Evolutionary conservation across 345 rosid genomes (phyloP).

Genomic region (Draba incana): DNA sequence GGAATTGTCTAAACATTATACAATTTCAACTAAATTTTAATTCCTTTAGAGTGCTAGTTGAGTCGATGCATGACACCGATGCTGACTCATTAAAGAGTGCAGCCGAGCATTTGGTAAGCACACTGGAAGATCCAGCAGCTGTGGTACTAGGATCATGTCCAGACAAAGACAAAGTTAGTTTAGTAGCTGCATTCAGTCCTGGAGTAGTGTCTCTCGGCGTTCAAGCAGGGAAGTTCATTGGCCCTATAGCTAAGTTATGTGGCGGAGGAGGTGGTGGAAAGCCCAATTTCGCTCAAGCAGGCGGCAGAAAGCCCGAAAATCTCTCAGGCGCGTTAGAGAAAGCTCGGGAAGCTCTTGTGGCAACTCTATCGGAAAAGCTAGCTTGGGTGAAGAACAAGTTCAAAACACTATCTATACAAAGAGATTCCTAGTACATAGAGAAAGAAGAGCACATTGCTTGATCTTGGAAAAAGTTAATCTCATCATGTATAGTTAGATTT

Average conservation of each 20-base stretch:
- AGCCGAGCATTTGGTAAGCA: slow-evolving; percentile 68
- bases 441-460: slow-evolving; percentile 24
- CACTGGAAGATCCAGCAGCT: slow-evolving; percentile 80
- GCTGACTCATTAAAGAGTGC: slow-evolving; percentile 87
- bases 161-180: slow-evolving; percentile 87
- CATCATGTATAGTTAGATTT: slow-evolving; percentile 1
- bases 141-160: slow-evolving; percentile 82
- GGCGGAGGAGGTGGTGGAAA: slow-evolving; percentile 98
- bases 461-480: neutral
- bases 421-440: slow-evolving; percentile 4
- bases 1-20: neutral
- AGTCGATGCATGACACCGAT: slow-evolving; percentile 76
- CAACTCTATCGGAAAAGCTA: slow-evolving; percentile 60
- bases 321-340: slow-evolving; percentile 69
- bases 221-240: slow-evolving; percentile 90
- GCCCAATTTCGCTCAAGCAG: slow-evolving; percentile 96
- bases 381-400: slow-evolving; percentile 37
- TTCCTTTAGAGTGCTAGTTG: slow-evolving; percentile 72
- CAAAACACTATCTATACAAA: neutral
- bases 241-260: slow-evolving; percentile 77
- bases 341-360: slow-evolving; percentile 67
- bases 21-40: slow-evolving; percentile 10
- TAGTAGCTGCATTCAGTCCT: slow-evolving; percentile 86
- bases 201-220: slow-evolving; percentile 71
- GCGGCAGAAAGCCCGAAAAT: slow-evolving; percentile 84